Percentiles rank a stretch among this genome's conserved stretches.
phyloP scores from a whole-genome alignment of 371 early-diverging fungal genomes.

The Coemansia sp. region DNA sequence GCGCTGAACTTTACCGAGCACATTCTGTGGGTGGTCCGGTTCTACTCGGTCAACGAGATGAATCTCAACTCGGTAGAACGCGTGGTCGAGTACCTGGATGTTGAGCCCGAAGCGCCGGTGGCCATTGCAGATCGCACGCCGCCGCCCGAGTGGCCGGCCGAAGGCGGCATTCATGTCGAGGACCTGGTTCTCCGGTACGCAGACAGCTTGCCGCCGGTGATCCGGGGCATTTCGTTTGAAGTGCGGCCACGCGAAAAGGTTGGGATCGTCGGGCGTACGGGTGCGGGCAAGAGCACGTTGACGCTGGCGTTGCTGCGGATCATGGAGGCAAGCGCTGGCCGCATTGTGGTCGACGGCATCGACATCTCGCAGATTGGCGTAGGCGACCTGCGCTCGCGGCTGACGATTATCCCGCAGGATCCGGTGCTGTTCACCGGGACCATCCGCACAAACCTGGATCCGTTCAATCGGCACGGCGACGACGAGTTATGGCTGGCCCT shows the following conservation, averaged over 20 bases:
- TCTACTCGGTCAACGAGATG: conserved; percentile 80
- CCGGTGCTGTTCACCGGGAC: conserved; percentile 69
- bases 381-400: conserved; percentile 64
- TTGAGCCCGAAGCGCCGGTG: conserved; percentile 68
- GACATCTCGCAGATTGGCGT: conserved; percentile 73
- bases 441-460: conserved; percentile 69
- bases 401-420: conserved; percentile 83
- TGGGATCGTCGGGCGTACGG: conserved; percentile 78
- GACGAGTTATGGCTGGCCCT: conserved; percentile 73
- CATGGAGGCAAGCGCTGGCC: conserved; percentile 68
- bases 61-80: conserved; percentile 85
- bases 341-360: conserved; percentile 74
- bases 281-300: conserved; percentile 77
- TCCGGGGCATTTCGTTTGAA: conserved; percentile 65
- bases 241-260: conserved; percentile 70
- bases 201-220: conserved; percentile 66
- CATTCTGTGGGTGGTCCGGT: conserved; percentile 77
- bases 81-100: conserved; percentile 74
- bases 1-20: conserved; percentile 70
- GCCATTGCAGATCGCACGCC: conserved; percentile 43
- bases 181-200: conserved; percentile 68
- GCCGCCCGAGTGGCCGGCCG: conserved; percentile 68
- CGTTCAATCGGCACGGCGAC: conserved; percentile 63
- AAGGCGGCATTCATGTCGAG: conserved; percentile 65
- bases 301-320: conserved; percentile 75